Base-by-base conservation (phyloP, 345 rosid species). In the Eutrema heterophyllum region DNA sequence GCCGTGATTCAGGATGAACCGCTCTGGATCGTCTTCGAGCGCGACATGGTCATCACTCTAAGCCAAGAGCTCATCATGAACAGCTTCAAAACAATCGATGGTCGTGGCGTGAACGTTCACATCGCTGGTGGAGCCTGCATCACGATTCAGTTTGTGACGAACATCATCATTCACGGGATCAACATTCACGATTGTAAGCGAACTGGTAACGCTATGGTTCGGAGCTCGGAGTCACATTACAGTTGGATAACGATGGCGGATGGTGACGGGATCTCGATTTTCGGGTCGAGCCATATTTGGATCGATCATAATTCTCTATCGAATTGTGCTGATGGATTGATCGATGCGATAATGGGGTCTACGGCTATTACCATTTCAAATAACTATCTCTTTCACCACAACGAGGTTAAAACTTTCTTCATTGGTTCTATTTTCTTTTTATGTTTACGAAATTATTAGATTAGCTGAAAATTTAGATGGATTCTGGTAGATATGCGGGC, bases 261-360 rank as follows among this genome's bases (percentile, higher is more conserved):
- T 56, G 96, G 96, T n/a, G 96, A 89, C 30, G 96, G 80, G 4
- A 71, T 89, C n/a, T 89, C 93, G 5, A 82, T 89, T 56, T 89
- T 83, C 5, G 96, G 91, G 11, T 69, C 93, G 1, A 89, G 90
- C 68, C 97, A 90, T 48, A 80, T 93, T 39, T 93, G 96, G 97
- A 77, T 93, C 2, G 98, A 93, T 71, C 98, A 93, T 72, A 90
- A 89, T 53, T 89, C 96, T 15, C 68, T 90, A 3, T 87, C 97
- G 3, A 87, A 84, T 40, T 89, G 94, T 64, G 87, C 89, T 11
- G 96, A 89, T 72, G 96, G 96, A 9, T 81, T 89, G 32, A 78
- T 89, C 3, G 93, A 89, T 49, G 93, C 93, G 2, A 53, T 86
- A 5, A 80, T 86, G 81, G 90, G 87, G 2, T 87, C 96, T 18